Evolutionary conservation across 345 rosid species (phyloP).

Genomic region (Psidium friedrichsthalianum): DNA sequence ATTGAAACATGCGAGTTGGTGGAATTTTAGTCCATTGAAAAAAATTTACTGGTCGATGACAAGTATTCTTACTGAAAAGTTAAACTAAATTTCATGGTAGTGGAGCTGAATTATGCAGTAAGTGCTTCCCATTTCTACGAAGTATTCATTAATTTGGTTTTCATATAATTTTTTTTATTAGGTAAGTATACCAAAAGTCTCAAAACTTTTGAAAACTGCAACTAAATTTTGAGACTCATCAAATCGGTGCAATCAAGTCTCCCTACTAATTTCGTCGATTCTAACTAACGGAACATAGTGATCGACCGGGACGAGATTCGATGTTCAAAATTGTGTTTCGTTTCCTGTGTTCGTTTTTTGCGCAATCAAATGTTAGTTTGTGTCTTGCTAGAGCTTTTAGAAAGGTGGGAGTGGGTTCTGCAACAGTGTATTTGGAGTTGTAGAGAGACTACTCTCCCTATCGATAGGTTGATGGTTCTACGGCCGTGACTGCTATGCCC

Average conservation of each 20-base stretch:
- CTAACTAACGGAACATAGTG: neutral
- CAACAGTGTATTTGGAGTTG: neutral
- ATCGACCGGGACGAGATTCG: rapidly evolving
- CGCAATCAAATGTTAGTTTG: neutral
- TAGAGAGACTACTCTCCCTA: neutral
- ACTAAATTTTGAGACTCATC: neutral
- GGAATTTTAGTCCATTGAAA: neutral
- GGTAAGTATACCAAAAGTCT: neutral
- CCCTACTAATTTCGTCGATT: rapidly evolving
- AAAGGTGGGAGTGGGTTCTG: neutral
- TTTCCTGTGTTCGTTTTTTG: neutral
- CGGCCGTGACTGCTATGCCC: neutral
- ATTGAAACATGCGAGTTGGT: neutral
- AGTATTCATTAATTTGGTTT: neutral
- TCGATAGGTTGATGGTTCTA: neutral
- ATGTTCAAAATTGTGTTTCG: neutral
- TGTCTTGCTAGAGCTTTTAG: too few relatives aligned
- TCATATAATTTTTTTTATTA: neutral
- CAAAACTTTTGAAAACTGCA: neutral
- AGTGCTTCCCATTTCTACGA: neutral
- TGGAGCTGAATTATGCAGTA: neutral
- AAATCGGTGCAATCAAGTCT: neutral
- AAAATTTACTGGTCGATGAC: neutral
- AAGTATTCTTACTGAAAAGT: neutral
- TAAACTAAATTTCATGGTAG: neutral